Conservation (phyloP, 1,284 basidiomycete genomes). For the Vanrija sp. region DNA sequence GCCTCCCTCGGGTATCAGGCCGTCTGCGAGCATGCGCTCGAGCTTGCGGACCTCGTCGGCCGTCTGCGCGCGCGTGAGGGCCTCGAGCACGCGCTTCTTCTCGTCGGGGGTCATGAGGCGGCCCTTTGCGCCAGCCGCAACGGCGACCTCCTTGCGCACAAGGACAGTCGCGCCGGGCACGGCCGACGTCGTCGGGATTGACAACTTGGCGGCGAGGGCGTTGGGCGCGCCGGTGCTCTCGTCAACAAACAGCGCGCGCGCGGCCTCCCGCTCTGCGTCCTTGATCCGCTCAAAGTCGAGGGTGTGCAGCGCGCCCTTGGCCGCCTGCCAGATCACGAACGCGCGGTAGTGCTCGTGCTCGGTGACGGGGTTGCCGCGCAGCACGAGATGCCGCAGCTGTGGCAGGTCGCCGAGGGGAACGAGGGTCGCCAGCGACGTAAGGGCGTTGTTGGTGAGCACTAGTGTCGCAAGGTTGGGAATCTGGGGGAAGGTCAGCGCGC, state of each 20-base stretch:
- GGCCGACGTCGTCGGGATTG: constrained; percentile 64
- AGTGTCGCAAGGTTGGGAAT: constrained; percentile 49
- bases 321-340: constrained; percentile 63
- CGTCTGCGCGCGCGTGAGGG: constrained; percentile 83
- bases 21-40: constrained; percentile 82
- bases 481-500: constrained; percentile 15
- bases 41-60: constrained; percentile 84
- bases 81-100: constrained; percentile 79
- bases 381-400: constrained; percentile 72
- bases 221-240: constrained; percentile 66
- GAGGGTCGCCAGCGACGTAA: constrained; percentile 77
- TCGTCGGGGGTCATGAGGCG: constrained; percentile 90
- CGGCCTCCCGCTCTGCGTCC: constrained; percentile 77
- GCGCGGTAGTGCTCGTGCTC: constrained; percentile 95
- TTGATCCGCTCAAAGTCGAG: constrained; percentile 96
- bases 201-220: constrained; percentile 71
- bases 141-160: constrained; percentile 32
- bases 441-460: constrained; percentile 47
- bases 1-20: constrained; percentile 62
- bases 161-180: constrained; percentile 57
- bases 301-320: constrained; percentile 65
- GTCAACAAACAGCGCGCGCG: constrained; percentile 71
- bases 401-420: constrained; percentile 75
- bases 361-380: constrained; percentile 86
- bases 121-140: constrained; percentile 53